Conservation (phyloP, 345 rosid genomes). For the Carallia pectinifolia region DNA sequence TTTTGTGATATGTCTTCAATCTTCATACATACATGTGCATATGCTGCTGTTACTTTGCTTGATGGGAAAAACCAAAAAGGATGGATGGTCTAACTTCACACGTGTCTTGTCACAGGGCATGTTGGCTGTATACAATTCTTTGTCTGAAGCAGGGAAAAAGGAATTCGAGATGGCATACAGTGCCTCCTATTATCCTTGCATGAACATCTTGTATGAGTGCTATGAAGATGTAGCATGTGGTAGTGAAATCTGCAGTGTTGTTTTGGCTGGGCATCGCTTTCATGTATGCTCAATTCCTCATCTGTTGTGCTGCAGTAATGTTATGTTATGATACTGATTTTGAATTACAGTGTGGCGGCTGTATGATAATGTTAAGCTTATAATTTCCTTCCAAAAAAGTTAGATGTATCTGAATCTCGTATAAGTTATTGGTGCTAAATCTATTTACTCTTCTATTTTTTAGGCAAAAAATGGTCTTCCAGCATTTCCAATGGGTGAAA, state of each 20-base stretch:
- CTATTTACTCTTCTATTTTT: constrained; percentile 6
- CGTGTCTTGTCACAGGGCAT: constrained; percentile 54
- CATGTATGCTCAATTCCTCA: constrained; percentile 38
- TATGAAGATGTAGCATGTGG: constrained; percentile 86
- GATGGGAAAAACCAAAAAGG: neutral
- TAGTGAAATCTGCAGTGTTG: constrained; percentile 83
- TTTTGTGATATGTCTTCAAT: neutral
- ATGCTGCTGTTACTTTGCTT: neutral
- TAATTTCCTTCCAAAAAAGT: neutral
- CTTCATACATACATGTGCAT: neutral
- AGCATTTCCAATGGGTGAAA: constrained; percentile 94
- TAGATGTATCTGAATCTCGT: neutral
- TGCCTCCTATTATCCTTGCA: constrained; percentile 76
- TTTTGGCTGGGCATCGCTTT: constrained; percentile 89
- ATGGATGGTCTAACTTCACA: neutral
- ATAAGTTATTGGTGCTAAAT: neutral
- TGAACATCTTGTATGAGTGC: constrained; percentile 89
- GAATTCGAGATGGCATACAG: constrained; percentile 77
- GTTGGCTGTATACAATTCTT: constrained; percentile 80
- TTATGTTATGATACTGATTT: too few species aligned
- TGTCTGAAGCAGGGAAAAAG: constrained; percentile 67
- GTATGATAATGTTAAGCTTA: neutral
- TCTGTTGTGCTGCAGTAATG: neutral
- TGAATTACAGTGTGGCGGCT: too few species aligned
- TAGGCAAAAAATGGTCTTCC: constrained; percentile 94